Evolutionary conservation across 305 asterid genomes (phyloP), one percentile per base, ranked within the genome.

Genomic region (Plantago coronopus): DNA sequence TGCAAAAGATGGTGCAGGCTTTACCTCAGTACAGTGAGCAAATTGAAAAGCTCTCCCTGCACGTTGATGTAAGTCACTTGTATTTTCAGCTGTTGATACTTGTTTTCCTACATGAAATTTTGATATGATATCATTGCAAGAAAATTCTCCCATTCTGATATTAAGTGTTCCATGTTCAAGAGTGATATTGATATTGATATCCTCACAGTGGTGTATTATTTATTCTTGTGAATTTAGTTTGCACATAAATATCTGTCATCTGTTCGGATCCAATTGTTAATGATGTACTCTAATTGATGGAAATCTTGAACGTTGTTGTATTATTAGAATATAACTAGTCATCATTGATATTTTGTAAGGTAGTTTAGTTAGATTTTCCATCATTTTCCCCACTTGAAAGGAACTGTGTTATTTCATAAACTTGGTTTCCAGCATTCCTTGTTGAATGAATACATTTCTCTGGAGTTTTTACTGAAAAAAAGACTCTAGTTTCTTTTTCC

Each of bases 1-100:
- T 94, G 86, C 97, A 94, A 81, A 90, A 83, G 91, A 85, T 90
- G 97, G 99, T 94, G 75, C 99, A 94, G 75, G 97, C 99, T 56
- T 78, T 94, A 88, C 99, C 99, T 74, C 95, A 94, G 65, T 94
- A 94, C 63, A 90, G 99, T 74, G 96, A 94, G 80, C 97, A 94
- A 76, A 94, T 89, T 53, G 99, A 94, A 72, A 94, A 90, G 79
- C 97, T 94, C 69, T 94, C 99, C 37, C 99, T 94, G 59, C 99
- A 94, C 86, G 97, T 94, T 59, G 99, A 94, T 78, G 99, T 94
- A 78, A 87, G 99, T 89, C 61, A 76, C 71, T 17, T 64, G 47
- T 50, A 63, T 67, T 66, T 58, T 63, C 66, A 50, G 29, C 75
- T 65, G 49, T 45, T 48, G 45, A 47, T 34, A 17, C 56, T 70